Percentiles rank a stretch among this genome's conserved stretches.
phyloP scores from a whole-genome alignment of 257 asterid species.

The Eucommia ulmoides region DNA sequence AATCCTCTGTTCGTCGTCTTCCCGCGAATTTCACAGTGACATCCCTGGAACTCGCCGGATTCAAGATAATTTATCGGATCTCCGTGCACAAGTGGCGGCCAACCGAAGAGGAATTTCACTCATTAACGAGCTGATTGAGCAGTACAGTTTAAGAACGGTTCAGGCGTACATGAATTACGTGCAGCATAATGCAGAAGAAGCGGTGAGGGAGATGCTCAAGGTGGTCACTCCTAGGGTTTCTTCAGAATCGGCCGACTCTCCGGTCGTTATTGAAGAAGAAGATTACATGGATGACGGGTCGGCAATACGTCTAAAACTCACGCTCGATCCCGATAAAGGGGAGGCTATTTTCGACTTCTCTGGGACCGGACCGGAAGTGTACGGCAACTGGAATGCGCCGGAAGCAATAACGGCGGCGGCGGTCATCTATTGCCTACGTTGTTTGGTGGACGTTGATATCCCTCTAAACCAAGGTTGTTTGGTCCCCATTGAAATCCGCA shows the following conservation, averaged over 20 bases:
- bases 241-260: conserved; percentile 14
- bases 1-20: conserved; percentile 51
- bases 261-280: conserved; percentile 72
- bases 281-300: conserved; percentile 98
- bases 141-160: conserved; percentile 68
- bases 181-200: conserved; percentile 87
- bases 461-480: conserved; percentile 98
- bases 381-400: conserved; percentile 98
- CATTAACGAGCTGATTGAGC: conserved; percentile 87
- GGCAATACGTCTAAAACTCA: conserved; percentile 62
- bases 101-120: conserved; percentile 91
- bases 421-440: conserved; percentile 80
- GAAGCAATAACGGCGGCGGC: conserved; percentile 97
- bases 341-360: conserved; percentile 86
- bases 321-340: conserved; percentile 48
- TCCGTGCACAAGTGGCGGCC: conserved; percentile 95
- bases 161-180: conserved; percentile 91
- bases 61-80: conserved; percentile 90
- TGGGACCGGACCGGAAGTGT: conserved; percentile 91
- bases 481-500: conserved; percentile 68
- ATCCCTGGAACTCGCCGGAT: conserved; percentile 90
- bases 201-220: conserved; percentile 92
- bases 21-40: conserved; percentile 33
- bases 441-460: conserved; percentile 76
- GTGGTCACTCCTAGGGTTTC: conserved; percentile 52